A percentile compares a stretch with the other conserved stretches of the same genome.
These are phyloP conservation scores for Xylaria sp. DNA, from an alignment of 2,329 filamentous ascomycete species.

Conservation along the genomic window DNA sequence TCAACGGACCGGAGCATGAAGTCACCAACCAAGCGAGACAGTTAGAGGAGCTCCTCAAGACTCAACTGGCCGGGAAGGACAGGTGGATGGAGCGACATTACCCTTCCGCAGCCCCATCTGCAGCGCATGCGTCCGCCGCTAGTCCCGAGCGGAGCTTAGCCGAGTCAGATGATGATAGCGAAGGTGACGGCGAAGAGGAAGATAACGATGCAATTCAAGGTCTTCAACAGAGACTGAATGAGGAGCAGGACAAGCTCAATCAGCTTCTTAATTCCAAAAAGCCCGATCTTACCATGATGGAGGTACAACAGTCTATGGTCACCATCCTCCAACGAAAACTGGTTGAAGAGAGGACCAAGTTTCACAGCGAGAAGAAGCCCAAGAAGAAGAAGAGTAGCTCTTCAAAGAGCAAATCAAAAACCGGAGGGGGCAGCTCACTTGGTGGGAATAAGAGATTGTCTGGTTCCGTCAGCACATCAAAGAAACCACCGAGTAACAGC, in stretches of 20 bases:
- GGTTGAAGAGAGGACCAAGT: conserved; percentile 74
- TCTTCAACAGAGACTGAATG: conserved; percentile 61
- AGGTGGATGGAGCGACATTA: conserved; percentile 83
- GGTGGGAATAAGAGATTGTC: conserved; percentile 55
- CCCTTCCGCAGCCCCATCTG: conserved; percentile 53
- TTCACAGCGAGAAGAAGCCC: conserved; percentile 73
- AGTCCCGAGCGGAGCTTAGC: conserved; percentile 74
- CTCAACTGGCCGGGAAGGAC: conserved; percentile 80
- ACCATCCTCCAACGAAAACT: conserved; percentile 76
- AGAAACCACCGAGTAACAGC: conserved; percentile 24
- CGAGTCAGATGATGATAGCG: conserved; percentile 76
- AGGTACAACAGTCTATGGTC: conserved; percentile 70
- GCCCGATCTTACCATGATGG: conserved; percentile 62
- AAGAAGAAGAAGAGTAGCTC: conserved; percentile 88
- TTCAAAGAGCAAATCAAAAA: conserved; percentile 65
- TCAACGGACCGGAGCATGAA: conserved; percentile 80
- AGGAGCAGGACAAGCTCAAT: conserved; percentile 69
- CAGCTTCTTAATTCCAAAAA: conserved; percentile 61
- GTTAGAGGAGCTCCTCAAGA: conserved; percentile 79
- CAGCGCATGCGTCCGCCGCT: conserved; percentile 66
- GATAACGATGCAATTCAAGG: conserved; percentile 62
- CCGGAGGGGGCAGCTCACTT: conserved; percentile 46
- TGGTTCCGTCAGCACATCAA: conserved; percentile 35
- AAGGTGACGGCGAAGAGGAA: conserved; percentile 65
- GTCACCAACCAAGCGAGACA: conserved; percentile 77